Base-by-base conservation (phyloP, 495 filamentous ascomycete genomes). In the Bryoglossum gracile region DNA sequence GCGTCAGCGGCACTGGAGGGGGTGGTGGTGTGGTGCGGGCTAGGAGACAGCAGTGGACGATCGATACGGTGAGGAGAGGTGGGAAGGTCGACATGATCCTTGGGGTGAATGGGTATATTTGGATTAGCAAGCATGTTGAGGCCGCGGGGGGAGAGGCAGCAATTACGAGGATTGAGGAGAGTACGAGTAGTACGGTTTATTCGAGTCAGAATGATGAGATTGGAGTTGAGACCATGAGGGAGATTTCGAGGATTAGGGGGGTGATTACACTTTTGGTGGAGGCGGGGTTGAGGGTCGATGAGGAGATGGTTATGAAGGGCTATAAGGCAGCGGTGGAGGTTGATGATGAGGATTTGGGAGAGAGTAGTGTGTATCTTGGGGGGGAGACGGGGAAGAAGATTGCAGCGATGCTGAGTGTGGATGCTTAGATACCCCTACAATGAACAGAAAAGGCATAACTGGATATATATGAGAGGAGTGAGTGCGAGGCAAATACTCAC, bases 91-190 rank as follows among this genome's bases (percentile, higher is more conserved):
- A 95, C 62, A 79, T 97, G 9, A 74, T 95, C 24, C 69, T 97
- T 4, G 92, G 92, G 0, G 91, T 98, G 10, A 98, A 98, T 60
- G 92, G 92, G 4, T 96, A 88, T 58, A 86, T 97, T 45, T 96
- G 86, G 84, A 89, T 98, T 54, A 79, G 82, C 56, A 89, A 87
- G 69, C 84, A 89, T 56, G 67, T 79, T 1, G 67, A 67, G 4
- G 50, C 53, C 22, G 61, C 56, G 4, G 70, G 63, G 26, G 58
- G 64, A 2, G 72, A 72, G 51, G 55, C 57, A 13, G 57, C 65
- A 51, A 87, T 94, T 53, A 94, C 84, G 21, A 76, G 85, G 43
- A 68, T 95, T 58, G 91, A 96, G 63, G 92, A 96, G 68, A 79
- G 72, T 55, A 77, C 81, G 1, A 78, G 74, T 1, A 76, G 73